phyloP scores from a whole-genome alignment of 2,329 filamentous ascomycete species.

The Exophiala oligosperma region DNA sequence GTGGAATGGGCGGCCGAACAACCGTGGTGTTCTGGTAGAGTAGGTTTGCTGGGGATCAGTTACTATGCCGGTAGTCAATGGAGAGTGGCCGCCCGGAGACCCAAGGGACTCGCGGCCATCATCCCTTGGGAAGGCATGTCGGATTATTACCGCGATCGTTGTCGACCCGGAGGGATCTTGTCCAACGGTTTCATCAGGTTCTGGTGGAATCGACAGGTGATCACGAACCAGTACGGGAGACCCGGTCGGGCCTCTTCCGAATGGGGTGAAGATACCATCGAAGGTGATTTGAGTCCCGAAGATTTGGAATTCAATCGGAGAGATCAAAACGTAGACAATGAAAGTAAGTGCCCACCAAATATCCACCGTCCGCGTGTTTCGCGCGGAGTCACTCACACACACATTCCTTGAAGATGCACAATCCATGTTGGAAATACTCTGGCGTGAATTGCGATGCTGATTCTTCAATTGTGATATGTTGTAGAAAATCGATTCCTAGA shows the following conservation, averaged over 20 bases:
- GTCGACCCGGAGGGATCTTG: constrained; percentile 60
- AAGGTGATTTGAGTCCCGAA: constrained; percentile 39
- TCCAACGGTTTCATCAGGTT: neutral
- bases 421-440: too few species aligned
- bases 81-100: constrained; percentile 54
- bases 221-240: constrained; percentile 67
- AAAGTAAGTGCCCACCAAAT: too few species aligned
- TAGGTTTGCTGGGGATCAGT: constrained; percentile 52
- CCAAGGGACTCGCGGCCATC: constrained; percentile 53
- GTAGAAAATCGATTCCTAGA: constrained; percentile 58
- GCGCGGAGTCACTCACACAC: too few species aligned
- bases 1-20: constrained; percentile 55
- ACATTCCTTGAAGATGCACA: too few species aligned
- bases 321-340: constrained; percentile 49
- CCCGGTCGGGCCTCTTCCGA: constrained; percentile 51
- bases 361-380: too few species aligned
- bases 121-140: constrained; percentile 59
- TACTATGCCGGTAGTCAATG: constrained; percentile 58
- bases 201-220: constrained; percentile 60
- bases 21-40: constrained; percentile 52
- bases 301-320: constrained; percentile 39
- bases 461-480: too few species aligned
- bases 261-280: constrained; percentile 51
- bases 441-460: too few species aligned
- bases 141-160: constrained; percentile 59